Percentiles rank a stretch among this genome's conserved stretches.
phyloP scores from a whole-genome alignment of 1,139 yeast genomes.

The Kazachstania sp. region DNA sequence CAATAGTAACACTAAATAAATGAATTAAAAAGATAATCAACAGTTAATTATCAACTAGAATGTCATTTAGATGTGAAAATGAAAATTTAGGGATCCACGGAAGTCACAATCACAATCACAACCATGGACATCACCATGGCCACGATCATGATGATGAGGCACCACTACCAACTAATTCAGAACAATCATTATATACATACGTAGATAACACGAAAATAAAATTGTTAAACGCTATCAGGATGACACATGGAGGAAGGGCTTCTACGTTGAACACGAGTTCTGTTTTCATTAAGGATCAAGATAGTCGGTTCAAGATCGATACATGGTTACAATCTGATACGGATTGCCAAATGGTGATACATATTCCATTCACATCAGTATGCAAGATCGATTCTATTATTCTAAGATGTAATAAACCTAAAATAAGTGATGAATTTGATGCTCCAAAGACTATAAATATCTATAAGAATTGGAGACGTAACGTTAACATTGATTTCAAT shows the following conservation, averaged over 20 bases:
- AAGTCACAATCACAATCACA: slow-evolving; percentile 9
- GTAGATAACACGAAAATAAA: slow-evolving; percentile 55
- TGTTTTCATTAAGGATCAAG: slow-evolving; percentile 44
- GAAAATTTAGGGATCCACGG: slow-evolving; percentile 24
- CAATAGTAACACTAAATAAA: too few relatives aligned
- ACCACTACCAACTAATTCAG: slow-evolving; percentile 62
- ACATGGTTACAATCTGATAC: slow-evolving; percentile 64
- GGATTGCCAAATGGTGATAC: slow-evolving; percentile 69
- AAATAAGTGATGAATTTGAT: slow-evolving; percentile 28
- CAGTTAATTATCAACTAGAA: background rate
- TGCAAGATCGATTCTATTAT: slow-evolving; percentile 70
- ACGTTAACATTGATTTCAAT: slow-evolving; percentile 60
- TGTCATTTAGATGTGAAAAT: slow-evolving; percentile 23
- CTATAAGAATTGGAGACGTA: slow-evolving; percentile 56
- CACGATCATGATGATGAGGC: slow-evolving; percentile 40
- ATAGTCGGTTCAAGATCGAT: slow-evolving; percentile 36
- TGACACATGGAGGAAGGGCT: background rate
- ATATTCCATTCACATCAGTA: slow-evolving; percentile 70
- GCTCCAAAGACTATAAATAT: slow-evolving; percentile 67
- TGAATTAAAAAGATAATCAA: too few relatives aligned
- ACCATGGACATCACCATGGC: slow-evolving; percentile 30
- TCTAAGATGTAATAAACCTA: slow-evolving; percentile 55
- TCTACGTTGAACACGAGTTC: slow-evolving; percentile 30
- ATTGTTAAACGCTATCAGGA: slow-evolving; percentile 46
- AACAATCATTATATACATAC: slow-evolving; percentile 58